Conservation (phyloP, 1,139 yeast species). For the Yamadazyma mexicana region DNA sequence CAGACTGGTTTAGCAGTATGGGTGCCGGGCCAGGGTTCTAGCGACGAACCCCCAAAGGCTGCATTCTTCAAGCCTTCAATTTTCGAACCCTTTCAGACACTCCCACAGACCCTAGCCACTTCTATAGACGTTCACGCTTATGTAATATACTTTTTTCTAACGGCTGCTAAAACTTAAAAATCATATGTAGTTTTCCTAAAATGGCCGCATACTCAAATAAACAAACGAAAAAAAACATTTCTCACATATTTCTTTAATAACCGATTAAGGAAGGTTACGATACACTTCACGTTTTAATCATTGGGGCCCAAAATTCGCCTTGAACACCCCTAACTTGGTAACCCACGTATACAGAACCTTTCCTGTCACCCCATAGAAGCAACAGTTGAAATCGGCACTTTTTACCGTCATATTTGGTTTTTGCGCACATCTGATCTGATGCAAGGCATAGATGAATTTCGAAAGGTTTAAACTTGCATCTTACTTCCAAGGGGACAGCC, state of each 20-base stretch:
- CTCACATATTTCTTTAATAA: not conserved
- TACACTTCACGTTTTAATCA: not conserved
- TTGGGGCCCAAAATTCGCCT: no score
- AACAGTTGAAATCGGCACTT: no score
- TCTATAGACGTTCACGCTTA: not conserved
- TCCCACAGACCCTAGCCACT: no score
- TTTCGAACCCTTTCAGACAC: no score
- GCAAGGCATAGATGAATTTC: slow-evolving; percentile 26
- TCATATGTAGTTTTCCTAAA: not conserved
- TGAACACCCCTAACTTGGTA: no score
- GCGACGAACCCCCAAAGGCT: no score
- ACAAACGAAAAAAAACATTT: slow-evolving; percentile 1
- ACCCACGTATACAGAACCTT: no score
- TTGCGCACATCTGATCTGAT: not conserved
- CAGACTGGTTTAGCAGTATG: slow-evolving; percentile 39
- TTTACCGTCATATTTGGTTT: no score
- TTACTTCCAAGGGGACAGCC: slow-evolving; percentile 11
- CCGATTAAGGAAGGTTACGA: not conserved
- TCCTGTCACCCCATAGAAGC: no score
- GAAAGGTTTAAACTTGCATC: slow-evolving; percentile 29
- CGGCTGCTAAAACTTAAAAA: slow-evolving; percentile 4
- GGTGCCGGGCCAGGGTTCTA: slow-evolving; percentile 39
- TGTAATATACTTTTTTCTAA: not conserved
- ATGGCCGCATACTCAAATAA: slow-evolving; percentile 1
- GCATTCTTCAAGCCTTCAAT: no score